These are phyloP conservation scores for Candolleomyces efflorescens DNA, from an alignment of 768 basidiomycete genomes.

Conservation along the genomic window DNA sequence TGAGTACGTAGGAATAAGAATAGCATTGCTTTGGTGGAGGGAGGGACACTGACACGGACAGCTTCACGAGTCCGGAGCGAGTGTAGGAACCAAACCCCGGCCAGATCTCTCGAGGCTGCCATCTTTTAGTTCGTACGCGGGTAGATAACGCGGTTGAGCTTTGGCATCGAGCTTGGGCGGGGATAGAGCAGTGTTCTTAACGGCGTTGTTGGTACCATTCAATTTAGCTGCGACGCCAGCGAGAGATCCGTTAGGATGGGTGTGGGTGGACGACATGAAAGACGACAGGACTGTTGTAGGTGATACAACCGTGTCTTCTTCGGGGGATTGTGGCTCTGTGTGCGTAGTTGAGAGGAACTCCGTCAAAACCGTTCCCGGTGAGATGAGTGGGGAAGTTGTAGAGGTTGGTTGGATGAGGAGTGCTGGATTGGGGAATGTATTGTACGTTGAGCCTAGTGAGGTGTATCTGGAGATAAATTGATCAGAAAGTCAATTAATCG, in stretches of 20 bases:
- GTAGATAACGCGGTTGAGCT: slow-evolving; percentile 45
- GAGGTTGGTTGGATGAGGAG: slow-evolving; percentile 38
- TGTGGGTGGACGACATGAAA: slow-evolving; percentile 26
- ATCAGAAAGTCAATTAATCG: no score
- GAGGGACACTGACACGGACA: no score
- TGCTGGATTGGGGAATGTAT: slow-evolving; percentile 91
- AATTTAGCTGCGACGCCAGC: slow-evolving; percentile 6
- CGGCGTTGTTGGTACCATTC: not conserved
- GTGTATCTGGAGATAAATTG: slow-evolving; percentile 65
- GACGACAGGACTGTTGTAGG: slow-evolving; percentile 26
- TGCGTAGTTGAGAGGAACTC: slow-evolving; percentile 22
- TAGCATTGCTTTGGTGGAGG: no score
- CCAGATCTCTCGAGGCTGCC: slow-evolving; percentile 71
- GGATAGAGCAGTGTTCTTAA: not conserved
- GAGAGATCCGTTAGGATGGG: slow-evolving; percentile 13
- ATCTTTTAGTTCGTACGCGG: slow-evolving; percentile 79
- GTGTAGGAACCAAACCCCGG: slow-evolving; percentile 29
- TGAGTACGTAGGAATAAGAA: no score
- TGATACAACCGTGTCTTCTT: slow-evolving; percentile 9
- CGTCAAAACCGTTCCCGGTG: slow-evolving; percentile 18
- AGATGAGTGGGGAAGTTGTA: slow-evolving; percentile 18
- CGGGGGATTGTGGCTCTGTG: slow-evolving; percentile 6
- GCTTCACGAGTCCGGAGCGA: not conserved
- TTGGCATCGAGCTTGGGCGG: not conserved
- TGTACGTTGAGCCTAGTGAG: slow-evolving; percentile 91